Evolutionary conservation across 108 stramenopile species (phyloP).

Genomic region (Cyclostephanos invisitatus): DNA sequence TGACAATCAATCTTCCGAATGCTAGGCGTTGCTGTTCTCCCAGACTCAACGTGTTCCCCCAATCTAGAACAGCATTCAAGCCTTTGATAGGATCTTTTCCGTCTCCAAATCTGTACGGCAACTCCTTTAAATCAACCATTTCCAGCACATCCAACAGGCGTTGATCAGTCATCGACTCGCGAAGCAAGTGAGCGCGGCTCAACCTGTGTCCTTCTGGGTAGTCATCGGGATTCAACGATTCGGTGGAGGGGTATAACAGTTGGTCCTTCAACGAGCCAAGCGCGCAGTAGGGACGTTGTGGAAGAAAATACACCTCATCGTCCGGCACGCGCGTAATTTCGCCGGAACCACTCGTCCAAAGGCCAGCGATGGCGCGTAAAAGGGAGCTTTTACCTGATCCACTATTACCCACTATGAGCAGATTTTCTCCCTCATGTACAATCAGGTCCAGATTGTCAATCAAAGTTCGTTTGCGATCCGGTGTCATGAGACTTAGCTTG

Average conservation of each 20-base stretch:
- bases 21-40: conserved; percentile 97
- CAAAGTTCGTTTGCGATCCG: conserved; percentile 73
- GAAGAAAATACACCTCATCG: conserved; percentile 88
- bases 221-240: conserved; percentile 51
- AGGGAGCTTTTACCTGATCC: conserved; percentile 89
- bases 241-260: conserved; percentile 79
- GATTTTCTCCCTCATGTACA: conserved; percentile 66
- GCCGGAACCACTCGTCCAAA: conserved; percentile 89
- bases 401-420: conserved; percentile 90
- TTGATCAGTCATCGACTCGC: conserved; percentile 53
- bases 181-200: conserved; percentile 49
- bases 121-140: conserved; percentile 66
- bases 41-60: conserved; percentile 88
- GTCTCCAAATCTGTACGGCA: conserved; percentile 76
- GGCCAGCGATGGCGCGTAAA: conserved; percentile 90
- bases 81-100: conserved; percentile 70
- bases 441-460: conserved; percentile 61
- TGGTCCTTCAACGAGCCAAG: conserved; percentile 89
- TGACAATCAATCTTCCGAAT: conserved; percentile 89
- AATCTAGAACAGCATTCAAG: conserved; percentile 78
- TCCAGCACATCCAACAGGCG: conserved; percentile 71
- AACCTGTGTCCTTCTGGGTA: conserved; percentile 58
- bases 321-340: conserved; percentile 70
- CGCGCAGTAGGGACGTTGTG: conserved; percentile 94
- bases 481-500: conserved; percentile 71